A percentile compares a stretch with the other conserved stretches of the same genome.
These are phyloP conservation scores for Tylopilus plumbeoviolaceoides DNA, from an alignment of 768 basidiomycete genomes.

Conservation along the genomic window DNA sequence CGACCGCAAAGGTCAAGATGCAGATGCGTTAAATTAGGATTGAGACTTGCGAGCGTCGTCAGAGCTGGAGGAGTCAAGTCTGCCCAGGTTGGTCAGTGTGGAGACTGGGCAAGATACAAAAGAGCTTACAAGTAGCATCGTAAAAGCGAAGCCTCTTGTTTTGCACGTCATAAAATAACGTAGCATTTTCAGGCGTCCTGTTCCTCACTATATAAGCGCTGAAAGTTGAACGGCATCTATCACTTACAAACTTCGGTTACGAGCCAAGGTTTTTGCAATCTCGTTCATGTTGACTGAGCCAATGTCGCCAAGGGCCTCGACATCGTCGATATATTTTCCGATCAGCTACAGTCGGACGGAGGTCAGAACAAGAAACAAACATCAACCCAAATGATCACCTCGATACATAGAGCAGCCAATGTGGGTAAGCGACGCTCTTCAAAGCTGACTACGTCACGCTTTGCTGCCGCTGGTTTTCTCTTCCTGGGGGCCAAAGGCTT, in stretches of 20 bases:
- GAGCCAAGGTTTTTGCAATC: conserved; percentile 77
- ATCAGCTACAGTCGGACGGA: conserved; percentile 52
- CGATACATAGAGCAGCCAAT: conserved; percentile 77
- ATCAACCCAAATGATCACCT: conserved; percentile 38
- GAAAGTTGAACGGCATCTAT: not conserved
- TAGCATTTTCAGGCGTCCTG: conserved; percentile 76
- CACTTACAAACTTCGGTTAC: conserved; percentile 76
- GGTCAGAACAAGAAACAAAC: not conserved
- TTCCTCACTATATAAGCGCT: not conserved
- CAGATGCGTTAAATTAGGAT: conserved; percentile 76
- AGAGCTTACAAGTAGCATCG: conserved; percentile 82
- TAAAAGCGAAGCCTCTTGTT: conserved; percentile 71
- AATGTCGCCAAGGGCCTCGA: conserved; percentile 86
- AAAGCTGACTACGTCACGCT: conserved; percentile 61
- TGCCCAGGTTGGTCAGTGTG: conserved; percentile 28
- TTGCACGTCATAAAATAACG: conserved; percentile 75
- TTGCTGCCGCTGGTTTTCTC: conserved; percentile 61
- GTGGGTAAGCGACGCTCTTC: conserved; percentile 68
- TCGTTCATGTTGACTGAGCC: conserved; percentile 80
- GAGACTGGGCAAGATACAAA: not conserved
- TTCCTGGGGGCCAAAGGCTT: conserved; percentile 60
- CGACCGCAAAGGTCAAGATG: conserved; percentile 86
- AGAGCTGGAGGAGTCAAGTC: conserved; percentile 69
- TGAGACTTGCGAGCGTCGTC: conserved; percentile 68
- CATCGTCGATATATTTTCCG: conserved; percentile 81